These are phyloP conservation scores for Microascus cirrosus DNA, from an alignment of 2,329 filamentous ascomycete genomes.

Conservation along the genomic window DNA sequence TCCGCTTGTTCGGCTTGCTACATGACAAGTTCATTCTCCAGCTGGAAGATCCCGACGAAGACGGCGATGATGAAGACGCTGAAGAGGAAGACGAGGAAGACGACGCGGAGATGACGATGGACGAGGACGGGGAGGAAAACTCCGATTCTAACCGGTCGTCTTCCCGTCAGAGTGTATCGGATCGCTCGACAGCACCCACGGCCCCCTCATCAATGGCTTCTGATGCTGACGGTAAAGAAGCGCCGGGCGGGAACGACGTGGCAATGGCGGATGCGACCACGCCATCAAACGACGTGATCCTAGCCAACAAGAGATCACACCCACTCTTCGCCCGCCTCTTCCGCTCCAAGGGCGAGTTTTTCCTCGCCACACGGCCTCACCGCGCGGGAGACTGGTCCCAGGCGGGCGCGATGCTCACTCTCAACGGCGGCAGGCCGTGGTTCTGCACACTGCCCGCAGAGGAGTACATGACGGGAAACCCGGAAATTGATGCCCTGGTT, in stretches of 20 bases:
- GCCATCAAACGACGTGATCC: slow-evolving; percentile 29
- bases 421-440: slow-evolving; percentile 43
- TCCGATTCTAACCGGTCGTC: no score
- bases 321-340: slow-evolving; percentile 43
- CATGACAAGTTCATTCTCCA: slow-evolving; percentile 40
- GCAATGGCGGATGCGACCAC: slow-evolving; percentile 12
- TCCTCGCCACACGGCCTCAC: slow-evolving; percentile 45
- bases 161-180: no score
- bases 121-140: slow-evolving; percentile 8
- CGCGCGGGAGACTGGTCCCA: slow-evolving; percentile 50
- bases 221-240: slow-evolving; percentile 4
- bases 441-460: slow-evolving; percentile 47
- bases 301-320: slow-evolving; percentile 43
- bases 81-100: slow-evolving; percentile 18
- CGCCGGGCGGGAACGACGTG: slow-evolving; percentile 2
- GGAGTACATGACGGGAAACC: slow-evolving; percentile 35
- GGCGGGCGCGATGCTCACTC: slow-evolving; percentile 52
- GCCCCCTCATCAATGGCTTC: slow-evolving; percentile 6
- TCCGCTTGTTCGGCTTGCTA: slow-evolving; percentile 29
- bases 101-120: slow-evolving; percentile 9
- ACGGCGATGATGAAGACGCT: slow-evolving; percentile 20
- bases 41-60: slow-evolving; percentile 27
- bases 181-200: no score
- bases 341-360: slow-evolving; percentile 52
- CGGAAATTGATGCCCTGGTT: slow-evolving; percentile 34